A percentile compares a stretch with the other conserved stretches of the same genome.
Evolutionary conservation across 257 asterid genomes (phyloP).

Genomic region (Capsicum baccatum): DNA sequence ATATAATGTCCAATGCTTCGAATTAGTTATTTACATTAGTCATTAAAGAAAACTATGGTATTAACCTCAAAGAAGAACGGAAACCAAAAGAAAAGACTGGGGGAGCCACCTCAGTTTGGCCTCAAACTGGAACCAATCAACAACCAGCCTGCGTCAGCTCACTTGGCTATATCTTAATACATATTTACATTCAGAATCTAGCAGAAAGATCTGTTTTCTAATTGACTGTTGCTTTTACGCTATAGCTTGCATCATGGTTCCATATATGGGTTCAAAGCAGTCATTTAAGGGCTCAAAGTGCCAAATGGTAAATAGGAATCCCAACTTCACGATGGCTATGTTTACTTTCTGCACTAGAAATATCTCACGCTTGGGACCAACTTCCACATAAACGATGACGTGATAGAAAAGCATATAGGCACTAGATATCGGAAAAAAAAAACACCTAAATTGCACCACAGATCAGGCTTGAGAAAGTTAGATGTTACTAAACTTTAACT

Average conservation of each 20-base stretch:
- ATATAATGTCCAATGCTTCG: neutral
- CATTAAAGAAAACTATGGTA: neutral
- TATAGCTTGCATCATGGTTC: neutral
- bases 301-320: neutral
- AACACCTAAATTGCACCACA: neutral
- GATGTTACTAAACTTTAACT: neutral
- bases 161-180: neutral
- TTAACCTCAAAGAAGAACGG: neutral
- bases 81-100: neutral
- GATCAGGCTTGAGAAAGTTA: neutral
- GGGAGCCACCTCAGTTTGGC: neutral
- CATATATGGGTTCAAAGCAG: neutral
- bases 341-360: conserved; percentile 11
- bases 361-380: neutral
- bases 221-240: neutral
- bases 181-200: neutral
- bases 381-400: neutral
- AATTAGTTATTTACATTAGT: neutral
- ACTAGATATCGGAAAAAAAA: neutral
- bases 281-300: neutral
- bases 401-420: neutral
- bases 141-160: neutral
- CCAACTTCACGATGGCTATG: neutral
- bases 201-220: neutral
- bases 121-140: neutral